A percentile compares a stretch with the other conserved stretches of the same genome.
Conservation (phyloP, 108 stramenopile species). For the Cyclostephanos tholiformis region DNA sequence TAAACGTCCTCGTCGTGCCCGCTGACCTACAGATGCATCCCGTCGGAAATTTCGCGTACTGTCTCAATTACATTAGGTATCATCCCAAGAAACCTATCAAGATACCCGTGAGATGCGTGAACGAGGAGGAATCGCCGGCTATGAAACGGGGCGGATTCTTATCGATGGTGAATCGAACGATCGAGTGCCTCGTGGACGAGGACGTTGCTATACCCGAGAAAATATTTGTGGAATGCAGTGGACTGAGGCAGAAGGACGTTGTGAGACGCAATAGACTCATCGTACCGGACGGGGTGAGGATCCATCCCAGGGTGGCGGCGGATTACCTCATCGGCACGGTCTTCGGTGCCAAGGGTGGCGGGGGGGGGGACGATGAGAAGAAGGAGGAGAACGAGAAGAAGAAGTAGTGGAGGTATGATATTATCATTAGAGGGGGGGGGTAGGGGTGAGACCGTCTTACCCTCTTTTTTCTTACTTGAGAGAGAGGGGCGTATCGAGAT, state of each 20-base stretch:
- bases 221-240: constrained; percentile 80
- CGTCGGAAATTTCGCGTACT: constrained; percentile 67
- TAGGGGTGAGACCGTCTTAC: too few species aligned
- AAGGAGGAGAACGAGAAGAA: constrained; percentile 18
- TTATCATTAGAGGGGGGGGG: background rate
- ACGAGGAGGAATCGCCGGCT: constrained; percentile 79
- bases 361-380: constrained; percentile 18
- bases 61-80: constrained; percentile 79
- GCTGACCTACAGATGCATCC: constrained; percentile 76
- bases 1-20: constrained; percentile 60
- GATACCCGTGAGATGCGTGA: constrained; percentile 67
- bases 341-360: constrained; percentile 57
- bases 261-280: constrained; percentile 74
- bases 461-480: too few species aligned
- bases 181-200: constrained; percentile 76
- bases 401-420: background rate
- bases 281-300: constrained; percentile 70
- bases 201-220: constrained; percentile 68
- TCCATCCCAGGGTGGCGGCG: constrained; percentile 48
- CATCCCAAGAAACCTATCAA: constrained; percentile 71
- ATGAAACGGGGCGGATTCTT: constrained; percentile 85
- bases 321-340: constrained; percentile 68
- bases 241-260: constrained; percentile 68
- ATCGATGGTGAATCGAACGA: constrained; percentile 60
- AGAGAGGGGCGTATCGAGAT: too few species aligned